Evolutionary conservation across 441 rosid species (phyloP).

Genomic region (Breynia disticha): DNA sequence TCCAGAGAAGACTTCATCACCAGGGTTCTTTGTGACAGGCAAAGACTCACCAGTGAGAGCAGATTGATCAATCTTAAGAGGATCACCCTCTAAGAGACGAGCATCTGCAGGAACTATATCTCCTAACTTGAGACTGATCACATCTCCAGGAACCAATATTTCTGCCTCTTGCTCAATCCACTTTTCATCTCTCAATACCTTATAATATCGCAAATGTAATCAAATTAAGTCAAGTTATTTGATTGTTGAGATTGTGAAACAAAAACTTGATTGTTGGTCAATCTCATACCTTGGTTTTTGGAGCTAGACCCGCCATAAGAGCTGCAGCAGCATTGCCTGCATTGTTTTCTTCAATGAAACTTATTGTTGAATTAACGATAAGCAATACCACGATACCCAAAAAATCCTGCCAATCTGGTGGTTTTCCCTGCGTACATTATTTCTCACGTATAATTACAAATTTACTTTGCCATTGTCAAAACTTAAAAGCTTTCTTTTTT

Average conservation of each 20-base stretch:
- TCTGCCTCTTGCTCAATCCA: constrained; percentile 84
- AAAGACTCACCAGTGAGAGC: constrained; percentile 89
- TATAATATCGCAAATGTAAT: not conserved
- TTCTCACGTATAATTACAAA: no score
- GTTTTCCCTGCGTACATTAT: constrained; percentile 39
- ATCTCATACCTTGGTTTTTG: constrained; percentile 63
- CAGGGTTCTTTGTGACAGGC: constrained; percentile 62
- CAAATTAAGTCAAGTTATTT: not conserved
- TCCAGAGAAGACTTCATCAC: constrained; percentile 73
- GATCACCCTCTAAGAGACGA: constrained; percentile 89
- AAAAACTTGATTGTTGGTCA: no score
- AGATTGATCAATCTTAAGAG: constrained; percentile 80
- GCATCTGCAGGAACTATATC: constrained; percentile 92
- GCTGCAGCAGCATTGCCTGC: constrained; percentile 97
- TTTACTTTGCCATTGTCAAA: no score
- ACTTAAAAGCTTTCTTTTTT: not conserved
- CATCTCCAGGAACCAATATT: constrained; percentile 80
- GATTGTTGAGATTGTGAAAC: no score
- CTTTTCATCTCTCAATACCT: constrained; percentile 80
- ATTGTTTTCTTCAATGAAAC: constrained; percentile 80
- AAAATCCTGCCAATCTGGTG: constrained; percentile 92
- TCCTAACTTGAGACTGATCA: constrained; percentile 80
- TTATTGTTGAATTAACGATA: constrained; percentile 78
- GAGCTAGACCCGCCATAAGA: constrained; percentile 95
- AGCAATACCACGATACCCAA: constrained; percentile 66